Conservation (phyloP, 768 basidiomycete genomes). For the Glaciozyma antarctica region DNA sequence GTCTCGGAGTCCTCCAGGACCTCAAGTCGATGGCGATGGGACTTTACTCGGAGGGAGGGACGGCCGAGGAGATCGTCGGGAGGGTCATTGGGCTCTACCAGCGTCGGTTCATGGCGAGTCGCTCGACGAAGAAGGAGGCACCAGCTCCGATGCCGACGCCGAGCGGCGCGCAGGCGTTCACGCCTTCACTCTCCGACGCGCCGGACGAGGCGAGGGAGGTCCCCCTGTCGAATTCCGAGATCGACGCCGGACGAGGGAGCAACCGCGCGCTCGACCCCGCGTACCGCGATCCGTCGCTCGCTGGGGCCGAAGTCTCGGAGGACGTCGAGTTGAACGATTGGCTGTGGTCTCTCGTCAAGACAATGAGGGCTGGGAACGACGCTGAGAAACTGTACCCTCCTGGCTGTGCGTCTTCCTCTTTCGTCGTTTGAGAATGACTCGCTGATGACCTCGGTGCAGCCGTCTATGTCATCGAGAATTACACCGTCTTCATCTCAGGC, state of each 20-base stretch:
- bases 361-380: slow-evolving; percentile 40
- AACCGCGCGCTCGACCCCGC: slow-evolving; percentile 33
- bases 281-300: slow-evolving; percentile 32
- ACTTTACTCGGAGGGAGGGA: slow-evolving; percentile 38
- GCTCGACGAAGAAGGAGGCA: slow-evolving; percentile 1
- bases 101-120: slow-evolving; percentile 26
- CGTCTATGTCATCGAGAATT: slow-evolving; percentile 28
- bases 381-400: slow-evolving; percentile 41
- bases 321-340: slow-evolving; percentile 38
- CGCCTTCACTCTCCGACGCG: slow-evolving; percentile 9
- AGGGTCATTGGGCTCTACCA: slow-evolving; percentile 38
- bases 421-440: too few relatives aligned
- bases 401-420: slow-evolving; percentile 21
- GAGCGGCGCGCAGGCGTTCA: background rate
- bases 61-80: slow-evolving; percentile 42
- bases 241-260: slow-evolving; percentile 25
- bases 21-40: slow-evolving; percentile 41
- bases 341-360: slow-evolving; percentile 39
- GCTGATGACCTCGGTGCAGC: background rate
- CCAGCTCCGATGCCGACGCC: background rate
- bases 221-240: slow-evolving; percentile 24
- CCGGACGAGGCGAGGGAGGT: slow-evolving; percentile 26
- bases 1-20: slow-evolving; percentile 38
- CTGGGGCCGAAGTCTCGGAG: slow-evolving; percentile 12
- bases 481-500: slow-evolving; percentile 26